A percentile compares a stretch with the other conserved stretches of the same genome.
Evolutionary conservation across 1,284 basidiomycete genomes (phyloP).

Genomic region (Apiotrichum akiyoshidainum): DNA sequence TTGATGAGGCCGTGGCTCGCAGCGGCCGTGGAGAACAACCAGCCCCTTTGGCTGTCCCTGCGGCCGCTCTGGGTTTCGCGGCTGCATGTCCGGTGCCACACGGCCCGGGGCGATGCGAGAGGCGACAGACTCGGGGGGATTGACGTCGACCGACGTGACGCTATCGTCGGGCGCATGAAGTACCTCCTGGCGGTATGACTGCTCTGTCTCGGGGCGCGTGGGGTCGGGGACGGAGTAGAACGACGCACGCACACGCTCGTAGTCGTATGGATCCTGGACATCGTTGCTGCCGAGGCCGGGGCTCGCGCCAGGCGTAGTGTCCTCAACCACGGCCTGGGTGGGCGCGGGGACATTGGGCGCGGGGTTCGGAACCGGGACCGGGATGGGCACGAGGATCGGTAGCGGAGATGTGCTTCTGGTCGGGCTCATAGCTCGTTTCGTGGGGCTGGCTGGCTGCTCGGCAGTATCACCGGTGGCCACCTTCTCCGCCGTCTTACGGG

Average conservation of each 20-base stretch:
- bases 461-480: too few relatives aligned
- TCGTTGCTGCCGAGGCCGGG: background rate
- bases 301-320: background rate
- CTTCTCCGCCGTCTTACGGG: too few relatives aligned
- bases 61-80: too few relatives aligned
- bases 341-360: background rate
- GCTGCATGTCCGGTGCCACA: too few relatives aligned
- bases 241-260: background rate
- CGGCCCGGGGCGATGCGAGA: background rate
- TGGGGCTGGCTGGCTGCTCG: too few relatives aligned
- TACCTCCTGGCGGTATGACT: background rate
- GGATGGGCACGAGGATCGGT: background rate
- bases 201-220: constrained; percentile 2
- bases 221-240: constrained; percentile 4
- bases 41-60: too few relatives aligned
- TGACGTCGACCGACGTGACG: background rate
- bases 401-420: background rate
- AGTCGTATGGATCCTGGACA: background rate
- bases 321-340: background rate
- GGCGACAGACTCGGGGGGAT: background rate
- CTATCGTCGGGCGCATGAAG: background rate
- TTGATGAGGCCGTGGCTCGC: too few relatives aligned
- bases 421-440: background rate
- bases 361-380: background rate
- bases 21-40: too few relatives aligned